Evolutionary conservation across 257 asterid species (phyloP), one percentile per base, ranked within the genome.

Genomic region (Nicotiana paniculata): DNA sequence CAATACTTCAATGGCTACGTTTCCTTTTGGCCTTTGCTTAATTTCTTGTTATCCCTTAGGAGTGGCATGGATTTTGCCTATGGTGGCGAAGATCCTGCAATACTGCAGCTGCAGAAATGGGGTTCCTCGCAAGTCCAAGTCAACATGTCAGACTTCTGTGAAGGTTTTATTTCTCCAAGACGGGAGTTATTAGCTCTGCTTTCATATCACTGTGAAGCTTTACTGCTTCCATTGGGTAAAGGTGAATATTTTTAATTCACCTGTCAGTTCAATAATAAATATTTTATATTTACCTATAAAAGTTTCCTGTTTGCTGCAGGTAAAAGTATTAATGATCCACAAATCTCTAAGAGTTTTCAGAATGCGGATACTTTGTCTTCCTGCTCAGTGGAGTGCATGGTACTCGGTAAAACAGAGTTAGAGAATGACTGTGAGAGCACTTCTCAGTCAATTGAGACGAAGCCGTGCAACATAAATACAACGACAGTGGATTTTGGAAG

Each of bases 91-190:
- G 90, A 87, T 81, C 95, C 89, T 63, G 87, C 94, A 28, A 84
- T 91, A 63, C 82, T 96, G 93, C 96, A 92, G 91, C 89, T 96
- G 90, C 91, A 89, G 85, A 96, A 89, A 85, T 96, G 98, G 98
- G 91, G 86, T 55, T 86, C 94, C 81, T 85, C 95, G 65, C 95
- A 90, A 43, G 86, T 90, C 83, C 95, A 92, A 55, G 85, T 91
- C 66, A 90, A 85, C 85, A 93, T 93, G 81, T 90, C 94, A 46
- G 86, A 85, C 86, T 96, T 91, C 69, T 90, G 88, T 66, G 94
- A 93, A 88, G 99, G 97, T 83, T 92, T 88, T 81, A 88, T 96
- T 87, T 96, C 99, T 89, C 99, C 99, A 1, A 86, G 92, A 35
- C 88, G 97, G 90, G 92, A 89, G 88, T 85, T 85, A 3, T 83